Base-by-base conservation (phyloP, 441 rosid species). In the Pelargonium citronellum region DNA sequence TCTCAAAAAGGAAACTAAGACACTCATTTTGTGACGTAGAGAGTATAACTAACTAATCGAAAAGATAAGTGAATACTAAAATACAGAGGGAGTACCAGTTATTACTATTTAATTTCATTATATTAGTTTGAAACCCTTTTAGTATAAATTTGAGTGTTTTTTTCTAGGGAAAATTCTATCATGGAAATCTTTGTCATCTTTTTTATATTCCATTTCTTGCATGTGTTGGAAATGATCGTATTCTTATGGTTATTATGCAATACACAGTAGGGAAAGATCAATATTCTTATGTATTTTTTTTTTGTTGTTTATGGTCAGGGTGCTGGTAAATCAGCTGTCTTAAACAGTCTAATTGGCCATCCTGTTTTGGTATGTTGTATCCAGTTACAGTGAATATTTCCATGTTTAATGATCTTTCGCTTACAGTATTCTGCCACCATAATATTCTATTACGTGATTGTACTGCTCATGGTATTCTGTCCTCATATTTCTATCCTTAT, bases 261-360 rank as follows among this genome's bases (percentile, higher is more conserved):
- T 70, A 7, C 20, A 24, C 34, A 53, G 55, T 16, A 4, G 7
- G 12, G 24, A 22, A 30, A 30, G 27, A 12, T 19, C 5, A n/a
- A 24, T 17, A 17, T 57, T 4, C 34, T 62, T 12, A 22, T 2
- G 39, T 47, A 65, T 60, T 2, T 67, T 37, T 43, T 46, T 34
- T 77, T n/a, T n/a, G 37, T 55, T 70, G 77, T 61, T 1, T 69
- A 22, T 68, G 75, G 69, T 69, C 86, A 92, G 98, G 95, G 98
- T 73, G 93, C 97, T 71, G 98, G 98, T 60, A 93, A 93, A 83
- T 93, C 98, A 78, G 98, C 98, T 10, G 85, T 79, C 39, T 74
- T 93, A 69, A 93, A 93, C 76, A 93, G 98, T 87, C 77, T 93
- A 27, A 85, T 93, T 77, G 97, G 98, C 39, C 97, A 93, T 83